These are phyloP conservation scores for Lenwebbia sp. DNA, from an alignment of 345 rosid species.

Conservation along the genomic window DNA sequence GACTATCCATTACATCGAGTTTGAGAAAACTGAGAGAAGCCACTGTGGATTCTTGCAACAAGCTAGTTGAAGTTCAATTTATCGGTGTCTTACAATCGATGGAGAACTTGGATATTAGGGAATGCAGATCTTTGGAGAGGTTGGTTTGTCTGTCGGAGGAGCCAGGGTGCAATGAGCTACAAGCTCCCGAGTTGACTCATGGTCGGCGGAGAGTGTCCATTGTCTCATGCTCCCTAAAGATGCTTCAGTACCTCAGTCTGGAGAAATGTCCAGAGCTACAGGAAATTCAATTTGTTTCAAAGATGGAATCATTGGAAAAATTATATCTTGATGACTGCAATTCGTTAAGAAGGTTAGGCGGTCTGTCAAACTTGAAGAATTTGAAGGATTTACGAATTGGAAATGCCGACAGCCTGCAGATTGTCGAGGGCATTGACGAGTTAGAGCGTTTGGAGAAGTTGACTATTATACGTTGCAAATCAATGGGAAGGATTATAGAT, in stretches of 20 bases:
- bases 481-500: background rate
- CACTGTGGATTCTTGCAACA: background rate
- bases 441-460: background rate
- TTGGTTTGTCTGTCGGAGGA: background rate
- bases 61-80: background rate
- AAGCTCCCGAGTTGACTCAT: background rate
- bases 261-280: background rate
- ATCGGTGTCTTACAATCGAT: background rate
- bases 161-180: background rate
- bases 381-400: background rate
- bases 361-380: background rate
- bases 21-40: background rate
- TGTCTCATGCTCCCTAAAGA: background rate
- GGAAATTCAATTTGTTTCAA: background rate
- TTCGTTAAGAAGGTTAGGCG: background rate
- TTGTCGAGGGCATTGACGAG: background rate
- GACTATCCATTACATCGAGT: background rate
- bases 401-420: background rate
- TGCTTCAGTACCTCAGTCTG: background rate
- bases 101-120: background rate
- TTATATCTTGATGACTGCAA: background rate
- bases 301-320: background rate
- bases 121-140: background rate
- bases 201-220: background rate
- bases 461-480: background rate